These are phyloP conservation scores for Panaeolus cyanescens DNA, from an alignment of 768 basidiomycete species.

Conservation along the genomic window DNA sequence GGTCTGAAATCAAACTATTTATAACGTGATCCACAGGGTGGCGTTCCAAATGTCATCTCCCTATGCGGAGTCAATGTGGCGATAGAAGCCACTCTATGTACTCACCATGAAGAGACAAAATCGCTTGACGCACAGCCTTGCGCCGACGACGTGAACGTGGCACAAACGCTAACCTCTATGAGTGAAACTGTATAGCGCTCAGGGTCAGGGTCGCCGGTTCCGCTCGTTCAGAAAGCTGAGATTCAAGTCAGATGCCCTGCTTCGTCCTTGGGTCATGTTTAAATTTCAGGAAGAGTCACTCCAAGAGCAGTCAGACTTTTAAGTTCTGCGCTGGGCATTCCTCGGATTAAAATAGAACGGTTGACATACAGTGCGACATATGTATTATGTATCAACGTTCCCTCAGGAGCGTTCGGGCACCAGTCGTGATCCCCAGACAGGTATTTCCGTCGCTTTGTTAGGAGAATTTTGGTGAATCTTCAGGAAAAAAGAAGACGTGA, in stretches of 20 bases:
- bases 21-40: neutral
- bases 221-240: neutral
- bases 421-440: neutral
- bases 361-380: neutral
- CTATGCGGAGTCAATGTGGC: conserved; percentile 12
- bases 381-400: too few relatives aligned
- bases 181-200: neutral
- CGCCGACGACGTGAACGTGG: neutral
- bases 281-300: neutral
- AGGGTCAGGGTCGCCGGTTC: neutral
- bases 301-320: neutral
- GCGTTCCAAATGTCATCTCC: neutral
- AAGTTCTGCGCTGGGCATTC: neutral
- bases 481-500: neutral
- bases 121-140: neutral
- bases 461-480: neutral
- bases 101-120: neutral
- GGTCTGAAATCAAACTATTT: neutral
- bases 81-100: conserved; percentile 9
- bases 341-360: neutral
- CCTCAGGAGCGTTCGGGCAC: neutral
- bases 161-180: neutral
- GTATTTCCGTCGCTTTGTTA: neutral
- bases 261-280: neutral
- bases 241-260: neutral